phyloP scores from a whole-genome alignment of 108 stramenopile genomes.

The Aurantiochytrium sp. region DNA sequence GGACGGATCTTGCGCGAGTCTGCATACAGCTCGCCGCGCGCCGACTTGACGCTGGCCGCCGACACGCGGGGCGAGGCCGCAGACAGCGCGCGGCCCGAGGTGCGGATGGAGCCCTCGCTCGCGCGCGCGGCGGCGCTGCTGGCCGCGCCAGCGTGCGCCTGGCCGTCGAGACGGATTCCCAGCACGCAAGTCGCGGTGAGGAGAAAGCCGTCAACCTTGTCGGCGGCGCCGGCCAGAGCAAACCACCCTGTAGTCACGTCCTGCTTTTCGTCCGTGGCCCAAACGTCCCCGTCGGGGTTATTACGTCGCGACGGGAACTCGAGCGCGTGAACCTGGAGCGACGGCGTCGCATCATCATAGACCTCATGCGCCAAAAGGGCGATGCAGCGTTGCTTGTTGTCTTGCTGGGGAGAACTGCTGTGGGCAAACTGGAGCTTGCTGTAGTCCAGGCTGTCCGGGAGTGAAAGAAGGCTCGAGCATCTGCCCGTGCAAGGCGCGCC shows the following conservation, averaged over 20 bases:
- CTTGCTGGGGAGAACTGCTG: too few relatives aligned
- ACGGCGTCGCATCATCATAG: background rate
- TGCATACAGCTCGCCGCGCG: too few relatives aligned
- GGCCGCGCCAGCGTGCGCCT: too few relatives aligned
- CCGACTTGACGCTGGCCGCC: too few relatives aligned
- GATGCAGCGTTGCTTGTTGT: background rate
- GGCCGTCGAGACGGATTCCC: background rate
- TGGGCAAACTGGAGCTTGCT: background rate
- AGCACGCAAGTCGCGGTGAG: background rate
- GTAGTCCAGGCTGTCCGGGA: background rate
- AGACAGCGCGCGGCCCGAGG: too few relatives aligned
- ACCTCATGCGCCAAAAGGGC: background rate
- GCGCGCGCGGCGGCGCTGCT: too few relatives aligned
- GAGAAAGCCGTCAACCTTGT: background rate
- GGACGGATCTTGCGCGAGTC: too few relatives aligned
- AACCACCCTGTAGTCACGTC: background rate
- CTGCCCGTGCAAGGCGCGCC: background rate
- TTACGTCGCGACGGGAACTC: background rate
- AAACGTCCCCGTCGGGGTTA: background rate
- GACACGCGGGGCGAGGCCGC: too few relatives aligned
- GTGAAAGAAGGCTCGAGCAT: background rate
- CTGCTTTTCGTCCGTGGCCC: background rate
- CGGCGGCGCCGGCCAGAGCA: background rate
- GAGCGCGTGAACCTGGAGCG: background rate
- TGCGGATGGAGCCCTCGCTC: too few relatives aligned